Base-by-base conservation (phyloP, 768 basidiomycete species). In the Pisolithus microcarpus region DNA sequence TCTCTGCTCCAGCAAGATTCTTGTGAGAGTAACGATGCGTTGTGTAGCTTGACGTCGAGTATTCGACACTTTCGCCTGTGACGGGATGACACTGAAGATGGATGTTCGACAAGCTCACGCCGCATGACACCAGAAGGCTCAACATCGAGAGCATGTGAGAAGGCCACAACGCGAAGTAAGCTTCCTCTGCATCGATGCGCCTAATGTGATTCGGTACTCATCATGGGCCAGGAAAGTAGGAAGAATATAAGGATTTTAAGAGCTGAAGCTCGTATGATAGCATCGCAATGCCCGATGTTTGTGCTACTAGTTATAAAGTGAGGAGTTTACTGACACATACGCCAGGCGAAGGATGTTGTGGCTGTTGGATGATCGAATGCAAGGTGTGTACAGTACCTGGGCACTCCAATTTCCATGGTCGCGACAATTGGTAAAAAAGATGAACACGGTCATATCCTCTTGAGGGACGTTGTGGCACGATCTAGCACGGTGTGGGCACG, bases 251-350 rank as follows among this genome's bases (percentile, higher is more conserved):
- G 26, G 91, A 65, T 19, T 88, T 90, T 5, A 88, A 89, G 19
- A 90, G 90, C 64, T 92, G 90, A 16, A 81, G 74, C 66, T 93
- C 91, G 65, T 91, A 91, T 0, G 83, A 84, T 37, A 34, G 87
- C 86, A 28, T 77, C 67, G 4, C 84, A 82, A 65, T 91, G 88
- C 90, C 88, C 92, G 51, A 77, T 65, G 1, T 8, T 40, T 13
- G 10, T 19, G n/a, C 10, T 19, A 11, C 39, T 46, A 21, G 11
- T 7, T 8, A 16, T 19, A 19, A 28, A 34, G 3, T 13, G 37
- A 38, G 23, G 37, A 38, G 24, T 38, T 13, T 15, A 18, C 66
- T 40, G 55, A 78, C 78, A 74, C 74, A 67, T 91, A 91, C 3
- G 91, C 90, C 21, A 93, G 76, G 65, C 91, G 91, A 47, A 92